Evolutionary conservation across 306 rosid species (phyloP).

Genomic region (Fagus sylvatica): DNA sequence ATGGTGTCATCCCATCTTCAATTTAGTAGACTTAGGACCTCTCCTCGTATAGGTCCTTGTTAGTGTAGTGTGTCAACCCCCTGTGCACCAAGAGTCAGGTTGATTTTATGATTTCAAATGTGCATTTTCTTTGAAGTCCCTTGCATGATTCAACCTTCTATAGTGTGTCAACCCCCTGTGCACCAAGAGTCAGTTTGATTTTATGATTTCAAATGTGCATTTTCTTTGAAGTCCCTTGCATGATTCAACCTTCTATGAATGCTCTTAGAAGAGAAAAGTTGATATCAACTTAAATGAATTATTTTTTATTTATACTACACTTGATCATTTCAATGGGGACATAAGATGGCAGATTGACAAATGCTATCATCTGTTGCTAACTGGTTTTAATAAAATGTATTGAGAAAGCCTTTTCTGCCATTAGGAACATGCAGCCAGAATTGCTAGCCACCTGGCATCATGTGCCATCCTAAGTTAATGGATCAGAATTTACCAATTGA

Average conservation of each 20-base stretch:
- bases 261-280: not conserved
- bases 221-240: too few relatives aligned
- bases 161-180: not conserved
- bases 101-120: too few relatives aligned
- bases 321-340: not conserved
- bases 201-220: too few relatives aligned
- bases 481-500: not conserved
- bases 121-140: too few relatives aligned
- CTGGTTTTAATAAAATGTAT: too few relatives aligned
- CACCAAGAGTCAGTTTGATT: too few relatives aligned
- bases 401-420: not conserved
- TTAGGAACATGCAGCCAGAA: too few relatives aligned
- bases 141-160: not conserved
- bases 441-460: not conserved
- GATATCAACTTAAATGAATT: not conserved
- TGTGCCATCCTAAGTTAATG: not conserved
- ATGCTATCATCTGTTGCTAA: not conserved
- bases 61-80: not conserved
- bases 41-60: too few relatives aligned
- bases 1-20: not conserved
- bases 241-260: not conserved
- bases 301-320: too few relatives aligned
- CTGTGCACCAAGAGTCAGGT: not conserved
- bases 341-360: not conserved
- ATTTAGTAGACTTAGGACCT: not conserved